A percentile compares a stretch with the other conserved stretches of the same genome.
These are phyloP conservation scores for Coniferiporia sulphurascens DNA, from an alignment of 1,284 basidiomycete genomes.

Conservation along the genomic window DNA sequence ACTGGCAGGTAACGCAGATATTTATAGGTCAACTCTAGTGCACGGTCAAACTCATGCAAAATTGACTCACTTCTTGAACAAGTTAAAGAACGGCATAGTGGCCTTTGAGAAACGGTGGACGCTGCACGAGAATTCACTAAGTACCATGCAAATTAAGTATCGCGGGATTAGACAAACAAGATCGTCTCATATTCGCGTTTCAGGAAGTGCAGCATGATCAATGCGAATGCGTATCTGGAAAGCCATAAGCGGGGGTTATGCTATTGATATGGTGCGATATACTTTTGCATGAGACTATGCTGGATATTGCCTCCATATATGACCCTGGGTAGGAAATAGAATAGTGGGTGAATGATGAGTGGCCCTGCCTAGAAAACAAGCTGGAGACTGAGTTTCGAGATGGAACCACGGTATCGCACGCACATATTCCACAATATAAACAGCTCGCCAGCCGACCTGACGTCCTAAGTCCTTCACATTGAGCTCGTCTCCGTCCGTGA, in stretches of 20 bases:
- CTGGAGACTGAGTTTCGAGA: background rate
- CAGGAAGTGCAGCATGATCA: constrained; percentile 83
- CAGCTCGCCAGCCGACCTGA: constrained; percentile 82
- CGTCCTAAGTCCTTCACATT: constrained; percentile 84
- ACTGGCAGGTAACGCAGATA: constrained; percentile 37
- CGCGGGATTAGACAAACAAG: constrained; percentile 50
- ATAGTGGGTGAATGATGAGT: constrained; percentile 84
- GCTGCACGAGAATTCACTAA: constrained; percentile 33
- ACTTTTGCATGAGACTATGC: constrained; percentile 80
- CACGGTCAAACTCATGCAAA: constrained; percentile 13
- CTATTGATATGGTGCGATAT: constrained; percentile 21
- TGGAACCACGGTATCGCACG: constrained; percentile 28
- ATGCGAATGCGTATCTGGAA: constrained; percentile 69
- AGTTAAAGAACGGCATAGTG: constrained; percentile 86
- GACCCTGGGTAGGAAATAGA: constrained; percentile 69
- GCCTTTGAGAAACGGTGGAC: constrained; percentile 93
- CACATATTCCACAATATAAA: constrained; percentile 91
- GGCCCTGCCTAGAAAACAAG: constrained; percentile 66
- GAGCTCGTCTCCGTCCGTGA: constrained; percentile 56
- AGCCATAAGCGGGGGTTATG: constrained; percentile 1
- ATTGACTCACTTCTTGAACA: constrained; percentile 81
- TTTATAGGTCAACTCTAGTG: constrained; percentile 2
- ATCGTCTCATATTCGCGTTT: constrained; percentile 95
- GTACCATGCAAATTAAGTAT: constrained; percentile 2
- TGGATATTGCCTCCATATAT: constrained; percentile 67